Evolutionary conservation across 441 rosid species (phyloP).

Genomic region (Raphanus hybrid): DNA sequence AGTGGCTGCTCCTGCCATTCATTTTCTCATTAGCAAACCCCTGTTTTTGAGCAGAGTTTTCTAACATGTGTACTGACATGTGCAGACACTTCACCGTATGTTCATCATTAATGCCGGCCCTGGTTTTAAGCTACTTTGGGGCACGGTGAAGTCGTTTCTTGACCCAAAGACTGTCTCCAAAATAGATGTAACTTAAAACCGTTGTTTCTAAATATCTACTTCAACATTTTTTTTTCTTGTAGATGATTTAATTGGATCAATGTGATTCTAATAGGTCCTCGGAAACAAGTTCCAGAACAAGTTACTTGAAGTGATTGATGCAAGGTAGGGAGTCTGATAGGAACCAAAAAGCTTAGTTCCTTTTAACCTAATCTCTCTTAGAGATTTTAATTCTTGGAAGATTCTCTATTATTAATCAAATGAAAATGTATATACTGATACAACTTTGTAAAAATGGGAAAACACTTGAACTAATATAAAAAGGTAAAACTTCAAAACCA

Average conservation of each 20-base stretch:
- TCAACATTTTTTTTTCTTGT: not conserved
- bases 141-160: slow-evolving; percentile 59
- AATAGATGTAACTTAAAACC: slow-evolving; percentile 51
- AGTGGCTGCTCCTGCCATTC: slow-evolving; percentile 5
- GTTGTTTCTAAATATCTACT: not conserved
- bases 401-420: no score
- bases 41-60: not conserved
- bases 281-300: slow-evolving; percentile 67
- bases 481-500: no score
- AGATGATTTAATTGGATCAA: slow-evolving; percentile 9
- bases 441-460: no score
- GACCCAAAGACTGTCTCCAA: slow-evolving; percentile 73
- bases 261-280: slow-evolving; percentile 54
- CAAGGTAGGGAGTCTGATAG: slow-evolving; percentile 43
- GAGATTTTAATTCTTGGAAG: no score
- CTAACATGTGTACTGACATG: slow-evolving; percentile 13
- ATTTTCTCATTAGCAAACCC: not conserved
- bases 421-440: no score
- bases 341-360: no score
- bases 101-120: slow-evolving; percentile 71
- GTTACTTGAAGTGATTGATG: slow-evolving; percentile 67
- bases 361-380: no score
- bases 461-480: no score
- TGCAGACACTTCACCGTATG: slow-evolving; percentile 74
- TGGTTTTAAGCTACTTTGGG: slow-evolving; percentile 66